Base-by-base conservation (phyloP, 108 stramenopile genomes). In the Craspedostauros australis region DNA sequence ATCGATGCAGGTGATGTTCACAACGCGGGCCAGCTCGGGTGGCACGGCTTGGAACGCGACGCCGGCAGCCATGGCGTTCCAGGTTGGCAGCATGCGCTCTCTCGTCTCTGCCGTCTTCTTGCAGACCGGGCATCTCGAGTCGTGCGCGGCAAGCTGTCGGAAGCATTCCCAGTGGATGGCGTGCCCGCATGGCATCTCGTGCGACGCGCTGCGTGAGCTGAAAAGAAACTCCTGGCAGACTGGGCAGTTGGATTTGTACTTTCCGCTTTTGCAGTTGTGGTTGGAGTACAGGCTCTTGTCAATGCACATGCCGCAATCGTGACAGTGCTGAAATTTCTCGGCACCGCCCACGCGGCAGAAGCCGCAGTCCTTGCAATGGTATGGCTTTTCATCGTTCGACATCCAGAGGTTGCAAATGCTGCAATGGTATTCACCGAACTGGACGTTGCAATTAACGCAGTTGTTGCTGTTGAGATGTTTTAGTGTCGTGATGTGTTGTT, bases 261-360 rank as follows among this genome's bases (percentile, higher is more conserved):
- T 91, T 8, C 90, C 90, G 29, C 65, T 65, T 40, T 85, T 87
- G 55, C 90, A 91, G 53, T 91, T 86, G 56, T 91, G 90, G 32
- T 79, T 67, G 30, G 52, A 41, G 50, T 80, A 87, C 18, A 91
- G 41, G 24, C 50, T 60, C 7, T 53, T 72, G 54, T 91, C 90
- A 37, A 91, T 91, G 55, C 90, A 91, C 90, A 91, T 91, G 7
- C 90, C 90, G 49, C 90, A 91, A 44, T 80, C 85, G 45, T 85
- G 62, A 46, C 90, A 91, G 44, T 91, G 90, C 14, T 63, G 76
- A 53, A 87, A 91, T 48, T 87, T 91, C 50, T 87, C 90, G 6
- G 72, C 67, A 11, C 90, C 90, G 16, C 90, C 90, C 0, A 91
- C 90, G 16, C 90, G 80, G 54, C 90, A 91, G 70, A 91, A 91